A percentile compares a stretch with the other conserved stretches of the same genome.
Conservation (phyloP, 2,329 filamentous ascomycete genomes). For the Sporothrix globosa region DNA sequence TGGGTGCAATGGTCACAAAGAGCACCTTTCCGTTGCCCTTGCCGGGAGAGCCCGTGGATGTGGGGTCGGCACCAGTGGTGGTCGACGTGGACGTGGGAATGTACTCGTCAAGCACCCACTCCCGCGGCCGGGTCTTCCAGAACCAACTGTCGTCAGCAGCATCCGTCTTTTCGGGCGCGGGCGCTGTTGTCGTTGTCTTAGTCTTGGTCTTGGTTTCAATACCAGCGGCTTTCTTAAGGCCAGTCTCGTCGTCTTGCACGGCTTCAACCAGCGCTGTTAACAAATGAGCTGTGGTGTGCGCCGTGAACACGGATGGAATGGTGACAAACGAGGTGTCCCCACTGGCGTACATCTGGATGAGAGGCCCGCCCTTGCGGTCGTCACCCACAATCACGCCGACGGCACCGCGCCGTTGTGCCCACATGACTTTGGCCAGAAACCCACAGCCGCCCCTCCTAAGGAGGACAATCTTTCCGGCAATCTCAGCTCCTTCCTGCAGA, state of each 20-base stretch:
- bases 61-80: background rate
- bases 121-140: slow-evolving; percentile 31
- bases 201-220: slow-evolving; percentile 23
- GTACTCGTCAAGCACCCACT: slow-evolving; percentile 36
- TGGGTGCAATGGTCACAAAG: slow-evolving; percentile 95
- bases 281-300: slow-evolving; percentile 89
- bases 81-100: slow-evolving; percentile 26
- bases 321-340: slow-evolving; percentile 94
- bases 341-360: slow-evolving; percentile 98
- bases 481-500: slow-evolving; percentile 88
- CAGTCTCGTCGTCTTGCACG: slow-evolving; percentile 12
- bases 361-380: slow-evolving; percentile 80
- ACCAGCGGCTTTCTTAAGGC: slow-evolving; percentile 8
- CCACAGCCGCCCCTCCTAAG: slow-evolving; percentile 92
- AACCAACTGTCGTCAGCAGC: slow-evolving; percentile 28
- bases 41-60: background rate
- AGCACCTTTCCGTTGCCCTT: slow-evolving; percentile 53
- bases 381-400: slow-evolving; percentile 92
- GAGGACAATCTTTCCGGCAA: slow-evolving; percentile 88
- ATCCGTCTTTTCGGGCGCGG: slow-evolving; percentile 23
- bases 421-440: slow-evolving; percentile 95
- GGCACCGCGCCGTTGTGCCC: slow-evolving; percentile 89
- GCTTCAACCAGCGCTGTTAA: slow-evolving; percentile 48
- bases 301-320: slow-evolving; percentile 93
- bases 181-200: slow-evolving; percentile 1